A percentile compares a stretch with the other conserved stretches of the same genome.
Evolutionary conservation across 164 flowering plant genomes (phyloP).

Genomic region (Echeveria elegans): DNA sequence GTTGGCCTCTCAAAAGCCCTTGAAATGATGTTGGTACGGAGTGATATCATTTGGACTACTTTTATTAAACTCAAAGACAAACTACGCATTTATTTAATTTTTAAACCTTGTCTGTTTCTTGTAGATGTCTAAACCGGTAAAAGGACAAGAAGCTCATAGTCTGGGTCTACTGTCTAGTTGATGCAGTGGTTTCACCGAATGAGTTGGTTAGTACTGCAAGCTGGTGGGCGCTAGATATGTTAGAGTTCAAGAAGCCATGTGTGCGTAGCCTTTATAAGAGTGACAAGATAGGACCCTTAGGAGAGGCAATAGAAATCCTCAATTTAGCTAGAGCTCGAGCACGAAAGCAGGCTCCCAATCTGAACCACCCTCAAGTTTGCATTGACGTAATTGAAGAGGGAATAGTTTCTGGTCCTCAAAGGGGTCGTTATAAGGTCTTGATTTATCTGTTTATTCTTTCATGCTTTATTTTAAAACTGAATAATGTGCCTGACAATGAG

Average conservation of each 20-base stretch:
- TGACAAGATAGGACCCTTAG: constrained; percentile 78
- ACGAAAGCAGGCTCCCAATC: constrained; percentile 71
- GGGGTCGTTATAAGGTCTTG: constrained; percentile 61
- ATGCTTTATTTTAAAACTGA: not conserved
- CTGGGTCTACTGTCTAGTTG: constrained; percentile 84
- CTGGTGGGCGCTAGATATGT: constrained; percentile 72
- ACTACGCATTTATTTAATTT: constrained; percentile 1
- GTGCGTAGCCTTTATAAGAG: constrained; percentile 61
- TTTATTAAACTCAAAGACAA: not conserved
- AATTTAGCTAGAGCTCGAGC: constrained; percentile 72
- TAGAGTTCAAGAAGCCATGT: constrained; percentile 64
- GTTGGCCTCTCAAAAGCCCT: constrained; percentile 91
- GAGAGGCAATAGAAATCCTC: constrained; percentile 72
- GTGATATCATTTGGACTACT: not conserved
- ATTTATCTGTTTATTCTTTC: not conserved
- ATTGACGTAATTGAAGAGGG: constrained; percentile 73
- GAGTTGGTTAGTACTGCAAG: constrained; percentile 57
- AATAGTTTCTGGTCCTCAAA: constrained; percentile 55
- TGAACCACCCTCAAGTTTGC: constrained; percentile 65
- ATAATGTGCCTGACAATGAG: not conserved
- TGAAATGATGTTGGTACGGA: constrained; percentile 92
- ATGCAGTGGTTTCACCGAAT: constrained; percentile 58
- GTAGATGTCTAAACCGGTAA: constrained; percentile 70
- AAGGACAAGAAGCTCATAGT: constrained; percentile 63
- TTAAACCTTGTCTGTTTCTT: not conserved